Base-by-base conservation (phyloP, 2,329 filamentous ascomycete species). In the Talaromyces sp. region DNA sequence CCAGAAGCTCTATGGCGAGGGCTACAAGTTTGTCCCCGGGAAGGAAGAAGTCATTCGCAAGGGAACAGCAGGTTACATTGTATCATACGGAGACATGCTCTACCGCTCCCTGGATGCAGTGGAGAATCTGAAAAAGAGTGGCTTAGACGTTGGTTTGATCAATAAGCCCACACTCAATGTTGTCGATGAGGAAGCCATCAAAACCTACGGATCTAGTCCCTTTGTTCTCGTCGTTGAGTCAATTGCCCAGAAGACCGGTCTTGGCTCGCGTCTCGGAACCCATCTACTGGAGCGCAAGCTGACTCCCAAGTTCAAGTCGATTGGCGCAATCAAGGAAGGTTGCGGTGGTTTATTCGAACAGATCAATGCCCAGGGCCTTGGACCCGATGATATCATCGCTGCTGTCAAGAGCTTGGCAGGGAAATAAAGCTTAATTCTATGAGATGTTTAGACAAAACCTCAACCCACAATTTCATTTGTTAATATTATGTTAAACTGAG, bases 141-240 rank as follows among this genome's bases (percentile, higher is more conserved):
- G 72, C 27, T 52, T 74, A 0, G 70, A 74, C 42, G 61, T 75
- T 2, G 72, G 72, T 47, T 57, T 75, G 27, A 59, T 75, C 52
- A 75, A 75, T 63, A 75, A 75, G 53, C 65, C 70, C 1, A 74
- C 72, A 1, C 63, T 75, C 9, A 75, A 74, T 47, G 56, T 70
- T 1, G 69, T 74, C 14, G 72, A 75, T 35, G 71, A 74, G 47
- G 70, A 74, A 3, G 65, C 71, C 9, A 69, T 74, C 48, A 62
- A 64, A 52, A 54, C 62, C n/a, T 74, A 71, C 49, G 72, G 72
- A 22, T 67, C 69, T 1, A 57, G 61, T 1, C 66, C 68, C 11
- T 75, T 75, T 50, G 70, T 75, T 5, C 40, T 75, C 16, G 70
- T 73, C 2, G 62, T 73, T 6, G 72, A 75, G 56, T 71, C 70